phyloP scores from a whole-genome alignment of 2,329 filamentous ascomycete species.

The Calonectria multiphialidica region DNA sequence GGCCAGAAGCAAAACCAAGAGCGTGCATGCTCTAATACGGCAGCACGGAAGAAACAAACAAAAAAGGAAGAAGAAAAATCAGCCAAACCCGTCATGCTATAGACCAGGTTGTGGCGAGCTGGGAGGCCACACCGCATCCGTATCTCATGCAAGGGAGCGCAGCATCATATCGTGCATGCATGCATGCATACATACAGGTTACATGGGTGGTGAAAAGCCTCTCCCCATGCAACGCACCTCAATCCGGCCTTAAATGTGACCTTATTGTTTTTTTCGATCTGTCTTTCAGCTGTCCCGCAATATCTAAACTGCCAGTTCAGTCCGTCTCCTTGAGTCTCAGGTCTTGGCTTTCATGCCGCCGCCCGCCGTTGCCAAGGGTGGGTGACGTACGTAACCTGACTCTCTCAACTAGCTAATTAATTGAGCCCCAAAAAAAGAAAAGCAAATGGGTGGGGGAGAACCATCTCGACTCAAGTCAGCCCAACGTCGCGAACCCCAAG shows the following conservation, averaged over 20 bases:
- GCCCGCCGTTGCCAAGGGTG: not conserved
- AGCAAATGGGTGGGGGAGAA: not conserved
- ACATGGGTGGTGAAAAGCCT: not conserved
- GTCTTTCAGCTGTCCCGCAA: not conserved
- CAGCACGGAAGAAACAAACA: not conserved
- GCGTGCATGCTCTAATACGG: not conserved
- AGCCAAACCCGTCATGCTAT: not conserved
- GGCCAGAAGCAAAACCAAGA: not conserved
- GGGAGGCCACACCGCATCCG: not conserved
- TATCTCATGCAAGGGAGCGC: not conserved
- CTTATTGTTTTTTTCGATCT: not conserved
- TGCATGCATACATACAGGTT: not conserved
- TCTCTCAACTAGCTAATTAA: not conserved
- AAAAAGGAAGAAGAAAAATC: too few relatives aligned
- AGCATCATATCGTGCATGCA: slow-evolving; percentile 3
- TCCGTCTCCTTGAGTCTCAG: not conserved
- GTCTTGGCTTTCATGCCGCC: not conserved
- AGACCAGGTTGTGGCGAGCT: not conserved
- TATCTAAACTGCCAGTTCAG: not conserved
- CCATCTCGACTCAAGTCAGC: not conserved
- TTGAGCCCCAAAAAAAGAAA: not conserved
- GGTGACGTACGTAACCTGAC: not conserved
- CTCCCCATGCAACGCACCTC: not conserved
- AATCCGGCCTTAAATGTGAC: not conserved
- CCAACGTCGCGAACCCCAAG: not conserved